Conservation (phyloP, 140 eudicot genomes). For the Ambrosia hybrid region DNA sequence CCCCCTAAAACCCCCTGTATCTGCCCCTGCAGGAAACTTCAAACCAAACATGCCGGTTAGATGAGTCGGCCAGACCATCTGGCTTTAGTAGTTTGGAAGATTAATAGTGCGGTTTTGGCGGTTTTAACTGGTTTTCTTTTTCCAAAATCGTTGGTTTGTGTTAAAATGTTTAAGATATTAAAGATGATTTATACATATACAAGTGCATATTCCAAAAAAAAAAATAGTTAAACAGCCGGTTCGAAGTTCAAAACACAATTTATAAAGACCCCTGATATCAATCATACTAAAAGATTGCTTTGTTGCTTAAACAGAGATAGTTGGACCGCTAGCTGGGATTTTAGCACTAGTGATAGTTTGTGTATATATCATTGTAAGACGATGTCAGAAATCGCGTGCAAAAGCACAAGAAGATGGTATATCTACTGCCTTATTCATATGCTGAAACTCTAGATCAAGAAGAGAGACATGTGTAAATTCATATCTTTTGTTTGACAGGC, state of each 20-base stretch:
- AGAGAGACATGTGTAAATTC: slow-evolving; percentile 3
- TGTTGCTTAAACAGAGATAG: slow-evolving; percentile 36
- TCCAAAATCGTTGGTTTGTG: not conserved
- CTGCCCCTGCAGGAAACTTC: too few species aligned
- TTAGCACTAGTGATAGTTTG: slow-evolving; percentile 29
- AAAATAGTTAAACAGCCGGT: not conserved
- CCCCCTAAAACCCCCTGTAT: too few species aligned
- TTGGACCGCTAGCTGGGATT: slow-evolving; percentile 39
- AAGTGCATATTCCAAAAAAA: not conserved
- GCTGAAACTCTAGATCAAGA: slow-evolving; percentile 5
- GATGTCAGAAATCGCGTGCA: slow-evolving; percentile 25
- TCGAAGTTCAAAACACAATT: not conserved
- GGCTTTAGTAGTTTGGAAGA: not conserved
- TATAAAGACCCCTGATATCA: not conserved
- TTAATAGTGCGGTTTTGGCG: not conserved
- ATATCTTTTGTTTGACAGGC: slow-evolving; percentile 30
- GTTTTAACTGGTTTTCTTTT: not conserved
- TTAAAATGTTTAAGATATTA: not conserved
- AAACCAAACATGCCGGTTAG: not conserved
- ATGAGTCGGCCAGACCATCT: not conserved
- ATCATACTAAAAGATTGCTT: slow-evolving; percentile 12
- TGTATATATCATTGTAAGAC: slow-evolving; percentile 27
- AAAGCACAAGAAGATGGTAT: slow-evolving; percentile 40
- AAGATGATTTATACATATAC: not conserved
- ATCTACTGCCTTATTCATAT: not conserved